Evolutionary conservation across 305 asterid genomes (phyloP), one percentile per base, ranked within the genome.

Genomic region (Fraxinus greggii): DNA sequence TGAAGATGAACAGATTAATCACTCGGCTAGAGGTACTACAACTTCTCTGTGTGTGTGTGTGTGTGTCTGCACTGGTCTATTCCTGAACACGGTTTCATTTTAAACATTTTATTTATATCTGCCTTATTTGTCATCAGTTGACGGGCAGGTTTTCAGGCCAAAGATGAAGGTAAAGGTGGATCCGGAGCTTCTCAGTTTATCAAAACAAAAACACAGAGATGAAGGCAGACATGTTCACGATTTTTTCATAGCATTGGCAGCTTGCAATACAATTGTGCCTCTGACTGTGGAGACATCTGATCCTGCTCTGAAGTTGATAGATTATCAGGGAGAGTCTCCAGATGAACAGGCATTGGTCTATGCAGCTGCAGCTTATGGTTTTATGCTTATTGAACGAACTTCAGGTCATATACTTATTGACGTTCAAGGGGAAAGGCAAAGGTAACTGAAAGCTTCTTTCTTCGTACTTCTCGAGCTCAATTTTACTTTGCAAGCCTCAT

Each of bases 211-310:
- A 77, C 87, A 84, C 76, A 86, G 90, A 9, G 93, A 88, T 54
- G 92, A 88, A 84, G 95, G 93, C 78, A 90, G 86, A 82, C 86
- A 86, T 80, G 87, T 91, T 78, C 79, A 81, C 56, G 94, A 97
- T 79, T 97, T 94, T 88, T 92, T 97, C 80, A 84, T 97, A 80
- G 97, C 98, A 61, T 89, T 94, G 90, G 98, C 99, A 81, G 93
- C 99, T 83, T 97, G 99, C 89, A 97, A 97, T 86, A 97, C 99
- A 72, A 97, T 97, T 35, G 99, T 97, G 79, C 98, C 99, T 83
- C 86, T 94, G 79, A 86, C 90, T 31, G 85, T 83, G 31, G 98
- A 91, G 76, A 92, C 98, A 24, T 83, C 97, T 54, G 98, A 94
- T 90, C 98, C 99, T 80, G 79, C 90, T 77, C 85, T 88, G 63